Percentiles rank a stretch among this genome's conserved stretches.
phyloP scores from a whole-genome alignment of 305 asterid genomes.

The Fraxinus latifolia region DNA sequence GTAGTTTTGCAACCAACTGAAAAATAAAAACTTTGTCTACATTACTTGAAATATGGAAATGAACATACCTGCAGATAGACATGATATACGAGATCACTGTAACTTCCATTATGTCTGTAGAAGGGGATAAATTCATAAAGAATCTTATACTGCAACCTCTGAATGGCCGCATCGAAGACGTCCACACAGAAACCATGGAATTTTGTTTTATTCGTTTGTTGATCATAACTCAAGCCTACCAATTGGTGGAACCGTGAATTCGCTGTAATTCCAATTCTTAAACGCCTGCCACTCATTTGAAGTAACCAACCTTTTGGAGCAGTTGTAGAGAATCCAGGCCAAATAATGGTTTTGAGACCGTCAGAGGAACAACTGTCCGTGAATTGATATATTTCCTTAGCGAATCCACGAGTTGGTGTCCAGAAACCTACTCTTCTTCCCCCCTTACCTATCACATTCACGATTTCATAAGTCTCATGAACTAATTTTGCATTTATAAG shows the following conservation, averaged over 20 bases:
- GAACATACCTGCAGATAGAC: constrained; percentile 29
- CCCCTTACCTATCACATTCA: constrained; percentile 35
- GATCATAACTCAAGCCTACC: constrained; percentile 26
- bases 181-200: constrained; percentile 27
- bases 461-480: constrained; percentile 27
- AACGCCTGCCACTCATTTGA: not conserved
- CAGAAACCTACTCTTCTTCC: constrained; percentile 31
- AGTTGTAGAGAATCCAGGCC: not conserved
- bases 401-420: not conserved
- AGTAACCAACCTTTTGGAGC: not conserved
- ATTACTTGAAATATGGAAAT: not conserved
- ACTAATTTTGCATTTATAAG: constrained; percentile 25
- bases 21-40: not conserved
- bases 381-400: not conserved
- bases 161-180: constrained; percentile 26
- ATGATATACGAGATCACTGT: constrained; percentile 26
- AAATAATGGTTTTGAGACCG: not conserved
- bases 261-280: not conserved
- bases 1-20: not conserved
- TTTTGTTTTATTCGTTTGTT: not conserved
- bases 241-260: not conserved
- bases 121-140: constrained; percentile 25
- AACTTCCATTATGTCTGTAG: constrained; percentile 14
- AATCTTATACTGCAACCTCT: constrained; percentile 13
- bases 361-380: not conserved